Evolutionary conservation across 2,329 filamentous ascomycete genomes (phyloP).

Genomic region (Fusarium coffeatum): DNA sequence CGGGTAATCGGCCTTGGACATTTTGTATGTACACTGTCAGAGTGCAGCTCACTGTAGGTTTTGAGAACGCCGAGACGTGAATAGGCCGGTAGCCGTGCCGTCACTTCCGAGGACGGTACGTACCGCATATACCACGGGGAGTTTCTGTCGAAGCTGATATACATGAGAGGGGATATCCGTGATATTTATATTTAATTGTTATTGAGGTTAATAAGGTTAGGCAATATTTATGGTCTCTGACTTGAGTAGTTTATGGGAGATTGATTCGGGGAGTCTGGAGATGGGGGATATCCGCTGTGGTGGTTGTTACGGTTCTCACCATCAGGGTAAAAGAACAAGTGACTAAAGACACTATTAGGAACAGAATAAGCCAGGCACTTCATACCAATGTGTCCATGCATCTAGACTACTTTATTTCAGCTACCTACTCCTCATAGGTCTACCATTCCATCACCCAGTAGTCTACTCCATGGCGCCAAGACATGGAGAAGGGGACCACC

Average conservation of each 20-base stretch:
- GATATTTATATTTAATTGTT: neutral
- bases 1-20: constrained; percentile 28
- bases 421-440: neutral
- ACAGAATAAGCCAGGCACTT: no score
- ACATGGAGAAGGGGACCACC: constrained; percentile 31
- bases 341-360: no score
- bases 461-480: constrained; percentile 21
- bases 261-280: neutral
- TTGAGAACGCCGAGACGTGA: constrained; percentile 38
- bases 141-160: neutral
- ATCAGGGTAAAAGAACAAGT: neutral
- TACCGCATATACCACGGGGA: neutral
- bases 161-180: neutral
- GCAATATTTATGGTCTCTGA: neutral
- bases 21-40: neutral
- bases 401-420: neutral
- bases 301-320: neutral
- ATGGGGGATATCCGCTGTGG: neutral
- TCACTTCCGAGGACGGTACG: constrained; percentile 42
- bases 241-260: neutral
- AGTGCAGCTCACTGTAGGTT: no score
- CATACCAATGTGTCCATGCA: no score
- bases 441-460: neutral
- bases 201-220: fast-evolving
- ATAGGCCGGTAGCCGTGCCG: constrained; percentile 44